Evolutionary conservation across 306 rosid species (phyloP).

Genomic region (Lupinus albus): DNA sequence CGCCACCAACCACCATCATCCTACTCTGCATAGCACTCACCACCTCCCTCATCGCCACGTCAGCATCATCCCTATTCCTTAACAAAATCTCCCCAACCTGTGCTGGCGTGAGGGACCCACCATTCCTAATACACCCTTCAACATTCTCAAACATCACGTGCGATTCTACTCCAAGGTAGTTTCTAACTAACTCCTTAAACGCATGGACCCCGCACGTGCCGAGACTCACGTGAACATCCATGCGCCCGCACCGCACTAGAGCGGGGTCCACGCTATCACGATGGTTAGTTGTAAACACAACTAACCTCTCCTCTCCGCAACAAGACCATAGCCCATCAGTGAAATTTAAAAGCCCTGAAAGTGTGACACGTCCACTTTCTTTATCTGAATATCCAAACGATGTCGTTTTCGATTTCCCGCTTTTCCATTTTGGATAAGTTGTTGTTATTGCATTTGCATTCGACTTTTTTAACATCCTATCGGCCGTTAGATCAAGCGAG

Average conservation of each 20-base stretch:
- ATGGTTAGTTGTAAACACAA: constrained; percentile 77
- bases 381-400: constrained; percentile 33
- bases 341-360: constrained; percentile 82
- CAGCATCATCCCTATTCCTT: constrained; percentile 60
- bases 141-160: constrained; percentile 62
- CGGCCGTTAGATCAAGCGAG: constrained; percentile 75
- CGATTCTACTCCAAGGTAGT: constrained; percentile 62
- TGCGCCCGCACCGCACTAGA: constrained; percentile 75
- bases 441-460: background rate
- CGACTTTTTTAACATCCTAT: constrained; percentile 50
- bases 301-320: constrained; percentile 82
- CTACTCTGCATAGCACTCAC: constrained; percentile 63
- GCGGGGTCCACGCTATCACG: constrained; percentile 81
- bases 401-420: constrained; percentile 34
- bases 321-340: constrained; percentile 89
- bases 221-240: constrained; percentile 86
- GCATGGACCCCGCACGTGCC: constrained; percentile 80
- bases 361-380: constrained; percentile 66
- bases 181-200: constrained; percentile 56
- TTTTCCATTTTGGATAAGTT: constrained; percentile 36
- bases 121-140: constrained; percentile 62
- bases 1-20: constrained; percentile 44
- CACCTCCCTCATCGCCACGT: constrained; percentile 74
- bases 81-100: constrained; percentile 77
- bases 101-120: constrained; percentile 85